Evolutionary conservation across 495 filamentous ascomycete species (phyloP).

Genomic region (Aspergillus panamensis): DNA sequence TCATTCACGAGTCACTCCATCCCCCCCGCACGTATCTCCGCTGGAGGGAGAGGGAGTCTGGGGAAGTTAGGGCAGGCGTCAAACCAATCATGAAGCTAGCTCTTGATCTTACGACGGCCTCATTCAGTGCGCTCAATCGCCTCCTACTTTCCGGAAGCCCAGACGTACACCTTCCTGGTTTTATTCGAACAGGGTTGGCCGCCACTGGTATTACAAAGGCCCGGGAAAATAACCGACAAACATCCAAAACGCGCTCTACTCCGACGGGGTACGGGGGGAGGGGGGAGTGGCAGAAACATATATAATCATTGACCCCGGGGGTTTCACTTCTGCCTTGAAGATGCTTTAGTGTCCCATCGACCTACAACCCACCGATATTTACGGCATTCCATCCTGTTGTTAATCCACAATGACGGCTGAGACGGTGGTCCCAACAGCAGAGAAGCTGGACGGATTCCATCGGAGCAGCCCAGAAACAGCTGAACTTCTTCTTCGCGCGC

Average conservation of each 20-base stretch:
- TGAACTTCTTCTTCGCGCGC: conserved; percentile 4
- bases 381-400: background rate
- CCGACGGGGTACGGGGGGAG: background rate
- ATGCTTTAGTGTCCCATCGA: background rate
- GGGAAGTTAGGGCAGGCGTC: background rate
- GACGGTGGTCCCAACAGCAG: background rate
- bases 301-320: background rate
- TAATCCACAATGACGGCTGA: background rate
- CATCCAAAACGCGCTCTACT: background rate
- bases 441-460: background rate
- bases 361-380: background rate
- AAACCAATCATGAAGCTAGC: background rate
- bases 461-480: background rate
- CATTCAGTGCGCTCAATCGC: background rate
- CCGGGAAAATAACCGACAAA: background rate
- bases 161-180: background rate
- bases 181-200: background rate
- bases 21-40: background rate
- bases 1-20: background rate
- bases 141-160: background rate
- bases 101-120: background rate
- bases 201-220: background rate
- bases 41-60: background rate
- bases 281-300: background rate
- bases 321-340: background rate